phyloP scores from a whole-genome alignment of 345 rosid species.

The Syzygium grande region DNA sequence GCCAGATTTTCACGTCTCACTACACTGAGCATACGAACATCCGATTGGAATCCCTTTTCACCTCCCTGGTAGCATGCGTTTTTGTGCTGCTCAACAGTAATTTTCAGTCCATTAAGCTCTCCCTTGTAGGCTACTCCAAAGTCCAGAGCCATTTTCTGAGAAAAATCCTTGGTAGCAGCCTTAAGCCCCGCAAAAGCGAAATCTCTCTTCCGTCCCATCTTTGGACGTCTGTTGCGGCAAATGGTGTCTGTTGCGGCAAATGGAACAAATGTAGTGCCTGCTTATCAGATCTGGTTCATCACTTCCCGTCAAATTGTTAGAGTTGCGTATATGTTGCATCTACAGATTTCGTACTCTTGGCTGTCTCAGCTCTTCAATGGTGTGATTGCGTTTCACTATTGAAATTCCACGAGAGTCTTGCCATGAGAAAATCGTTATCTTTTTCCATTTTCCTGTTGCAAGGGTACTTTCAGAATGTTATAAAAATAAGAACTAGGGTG shows the following conservation, averaged over 20 bases:
- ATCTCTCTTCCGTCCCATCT: neutral
- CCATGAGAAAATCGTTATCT: slow-evolving; percentile 25
- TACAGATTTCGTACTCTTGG: neutral
- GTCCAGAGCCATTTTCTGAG: neutral
- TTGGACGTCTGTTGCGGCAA: neutral
- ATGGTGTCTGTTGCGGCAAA: neutral
- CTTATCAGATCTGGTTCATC: neutral
- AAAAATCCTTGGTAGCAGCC: neutral
- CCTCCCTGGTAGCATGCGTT: neutral
- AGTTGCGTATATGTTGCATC: neutral
- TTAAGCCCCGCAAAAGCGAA: neutral
- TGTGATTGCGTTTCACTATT: slow-evolving; percentile 28
- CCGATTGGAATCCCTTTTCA: slow-evolving; percentile 43
- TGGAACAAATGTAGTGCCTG: neutral
- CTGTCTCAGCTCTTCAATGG: slow-evolving; percentile 24
- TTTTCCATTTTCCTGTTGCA: slow-evolving; percentile 37
- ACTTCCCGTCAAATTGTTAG: neutral
- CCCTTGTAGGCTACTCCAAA: neutral
- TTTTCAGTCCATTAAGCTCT: neutral
- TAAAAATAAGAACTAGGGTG: neutral
- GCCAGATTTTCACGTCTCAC: slow-evolving; percentile 53
- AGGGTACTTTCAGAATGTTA: neutral
- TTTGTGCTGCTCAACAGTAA: neutral
- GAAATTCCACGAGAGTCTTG: slow-evolving; percentile 38
- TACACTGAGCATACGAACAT: slow-evolving; percentile 39